Base-by-base conservation (phyloP, 257 asterid genomes). In the Agastache rugosa region DNA sequence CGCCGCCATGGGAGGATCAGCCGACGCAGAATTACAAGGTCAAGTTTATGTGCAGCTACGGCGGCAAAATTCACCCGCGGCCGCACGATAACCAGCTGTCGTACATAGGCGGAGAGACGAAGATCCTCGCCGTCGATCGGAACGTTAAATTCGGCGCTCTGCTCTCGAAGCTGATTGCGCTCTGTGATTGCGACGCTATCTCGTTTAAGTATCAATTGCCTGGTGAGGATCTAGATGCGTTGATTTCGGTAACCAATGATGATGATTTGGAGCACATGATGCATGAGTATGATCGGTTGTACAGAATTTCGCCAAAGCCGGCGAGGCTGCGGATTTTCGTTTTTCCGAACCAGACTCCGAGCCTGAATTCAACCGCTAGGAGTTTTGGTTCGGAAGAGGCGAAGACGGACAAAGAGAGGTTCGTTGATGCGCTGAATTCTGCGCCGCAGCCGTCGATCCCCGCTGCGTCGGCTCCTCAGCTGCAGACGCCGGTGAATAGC, bases 251-350 rank as follows among this genome's bases (percentile, higher is more conserved):
- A 31, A 90, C 95, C n/a, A 90, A 77, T 61, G 99, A 92, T 50
- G 99, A 94, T 64, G 99, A 94, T 72, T 80, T 94, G 72, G 99
- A 94, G 74, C 92, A 92, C 59, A 87, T 92, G 98, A 86, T 94
- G 96, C 71, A 82, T 23, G 99, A 92, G 87, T 94, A 87, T 39
- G 99, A 92, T 78, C 86, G 99, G 3, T 71, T 92, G 70, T 87
- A 63, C 47, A 78, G 87, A 37, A 82, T 83, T 27, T 89, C 98
- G 0, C 90, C 91, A 0, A 89, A 84, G 80, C 95, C 98, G 7
- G 90, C 93, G 39, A 76, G 99, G 76, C 72, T 92, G 31, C 82
- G 99, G 85, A 61, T 94, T 79, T 94, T 94, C 80, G 27, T 86
- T 35, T 94, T 94, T 29, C 84, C 88, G 63, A 71, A 58, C 44